phyloP scores from a whole-genome alignment of 768 basidiomycete species.

The Lanmaoa rubissima region DNA sequence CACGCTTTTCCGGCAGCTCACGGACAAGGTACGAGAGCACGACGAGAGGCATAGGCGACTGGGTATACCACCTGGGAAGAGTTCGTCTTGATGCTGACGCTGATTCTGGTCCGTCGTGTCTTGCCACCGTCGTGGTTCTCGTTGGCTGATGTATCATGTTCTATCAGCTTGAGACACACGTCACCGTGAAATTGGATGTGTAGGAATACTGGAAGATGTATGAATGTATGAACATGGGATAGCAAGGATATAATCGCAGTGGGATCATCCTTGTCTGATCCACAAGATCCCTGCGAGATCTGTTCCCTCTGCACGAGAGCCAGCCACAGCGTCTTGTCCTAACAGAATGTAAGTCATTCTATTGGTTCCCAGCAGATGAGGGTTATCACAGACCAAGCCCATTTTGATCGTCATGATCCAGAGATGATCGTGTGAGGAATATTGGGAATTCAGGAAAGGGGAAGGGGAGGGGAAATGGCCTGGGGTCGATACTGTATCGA shows the following conservation, averaged over 20 bases:
- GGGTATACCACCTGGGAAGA: slow-evolving; percentile 28
- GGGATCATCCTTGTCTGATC: neutral
- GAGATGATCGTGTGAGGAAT: too few relatives aligned
- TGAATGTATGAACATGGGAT: neutral
- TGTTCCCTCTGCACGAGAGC: too few relatives aligned
- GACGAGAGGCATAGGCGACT: slow-evolving; percentile 29
- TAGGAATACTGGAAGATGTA: neutral
- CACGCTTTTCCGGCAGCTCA: slow-evolving; percentile 17
- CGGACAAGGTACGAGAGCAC: slow-evolving; percentile 24
- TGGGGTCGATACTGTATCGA: too few relatives aligned
- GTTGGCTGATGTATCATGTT: neutral
- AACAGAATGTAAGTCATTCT: neutral
- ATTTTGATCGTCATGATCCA: too few relatives aligned
- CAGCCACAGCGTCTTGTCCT: too few relatives aligned
- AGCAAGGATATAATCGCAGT: neutral
- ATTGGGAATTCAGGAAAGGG: too few relatives aligned
- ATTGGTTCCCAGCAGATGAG: too few relatives aligned
- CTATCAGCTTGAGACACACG: neutral
- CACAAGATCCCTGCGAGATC: neutral
- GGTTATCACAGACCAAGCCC: too few relatives aligned
- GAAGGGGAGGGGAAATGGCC: too few relatives aligned
- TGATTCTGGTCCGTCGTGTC: neutral
- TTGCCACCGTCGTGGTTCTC: too few relatives aligned
- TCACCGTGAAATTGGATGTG: neutral
- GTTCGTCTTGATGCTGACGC: slow-evolving; percentile 13